A percentile compares a stretch with the other conserved stretches of the same genome.
These are phyloP conservation scores for Selenicereus undatus DNA, from an alignment of 148 eudicot species.

Conservation along the genomic window DNA sequence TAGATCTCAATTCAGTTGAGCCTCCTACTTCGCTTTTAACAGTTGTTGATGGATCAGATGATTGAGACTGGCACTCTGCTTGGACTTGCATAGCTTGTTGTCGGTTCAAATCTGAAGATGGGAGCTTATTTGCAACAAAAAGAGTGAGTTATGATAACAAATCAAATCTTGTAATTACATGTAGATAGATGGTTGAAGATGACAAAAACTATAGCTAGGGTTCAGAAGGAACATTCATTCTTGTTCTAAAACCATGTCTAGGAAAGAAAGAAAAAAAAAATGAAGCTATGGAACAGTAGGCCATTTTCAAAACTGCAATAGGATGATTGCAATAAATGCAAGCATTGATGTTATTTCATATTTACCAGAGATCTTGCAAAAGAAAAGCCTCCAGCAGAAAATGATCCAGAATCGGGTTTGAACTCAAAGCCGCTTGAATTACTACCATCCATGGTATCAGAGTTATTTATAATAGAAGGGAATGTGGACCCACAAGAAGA, in stretches of 20 bases:
- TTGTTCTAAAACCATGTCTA: neutral
- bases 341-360: constrained; percentile 7
- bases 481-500: constrained; percentile 43
- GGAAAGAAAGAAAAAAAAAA: neutral
- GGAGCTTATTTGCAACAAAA: constrained; percentile 32
- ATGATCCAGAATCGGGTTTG: constrained; percentile 58
- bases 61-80: constrained; percentile 35
- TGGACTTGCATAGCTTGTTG: constrained; percentile 35
- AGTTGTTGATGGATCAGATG: constrained; percentile 34
- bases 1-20: constrained; percentile 28
- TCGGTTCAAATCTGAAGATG: constrained; percentile 37
- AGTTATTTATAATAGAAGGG: constrained; percentile 42
- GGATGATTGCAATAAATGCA: neutral
- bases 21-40: constrained; percentile 37
- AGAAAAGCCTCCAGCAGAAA: constrained; percentile 52
- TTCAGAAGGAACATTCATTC: neutral
- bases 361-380: constrained; percentile 55
- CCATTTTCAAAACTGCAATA: constrained; percentile 4
- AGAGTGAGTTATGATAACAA: constrained; percentile 5
- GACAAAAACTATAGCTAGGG: neutral
- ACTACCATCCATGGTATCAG: constrained; percentile 41
- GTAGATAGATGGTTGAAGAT: neutral
- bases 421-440: constrained; percentile 67
- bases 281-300: neutral
- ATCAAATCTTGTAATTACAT: neutral